Evolutionary conservation across 2,329 filamentous ascomycete genomes (phyloP).

Genomic region (Akanthomyces lecanii): DNA sequence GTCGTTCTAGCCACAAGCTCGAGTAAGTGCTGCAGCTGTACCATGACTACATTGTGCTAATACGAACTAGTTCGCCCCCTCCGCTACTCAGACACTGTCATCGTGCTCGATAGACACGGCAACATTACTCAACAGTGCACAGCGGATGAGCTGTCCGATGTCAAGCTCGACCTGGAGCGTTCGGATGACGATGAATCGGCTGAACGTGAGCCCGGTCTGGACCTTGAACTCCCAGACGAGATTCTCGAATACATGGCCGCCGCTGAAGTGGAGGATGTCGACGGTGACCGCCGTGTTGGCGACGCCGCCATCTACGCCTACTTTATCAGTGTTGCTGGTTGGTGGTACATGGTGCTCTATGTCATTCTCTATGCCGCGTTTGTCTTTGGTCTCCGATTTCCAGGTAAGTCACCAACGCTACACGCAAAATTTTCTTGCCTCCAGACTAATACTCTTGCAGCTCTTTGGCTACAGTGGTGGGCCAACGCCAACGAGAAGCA

Average conservation of each 20-base stretch:
- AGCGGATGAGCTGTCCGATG: slow-evolving; percentile 16
- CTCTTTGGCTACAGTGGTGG: slow-evolving; percentile 28
- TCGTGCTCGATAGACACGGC: slow-evolving; percentile 24
- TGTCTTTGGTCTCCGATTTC: slow-evolving; percentile 23
- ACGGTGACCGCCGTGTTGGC: slow-evolving; percentile 17
- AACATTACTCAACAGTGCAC: slow-evolving; percentile 22
- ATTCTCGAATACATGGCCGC: slow-evolving; percentile 18
- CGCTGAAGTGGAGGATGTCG: slow-evolving; percentile 17
- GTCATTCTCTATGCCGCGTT: slow-evolving; percentile 20
- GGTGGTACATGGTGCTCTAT: slow-evolving; percentile 19
- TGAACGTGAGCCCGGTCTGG: neutral
- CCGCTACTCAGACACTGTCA: slow-evolving; percentile 24
- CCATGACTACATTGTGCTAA: neutral
- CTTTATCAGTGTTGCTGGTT: slow-evolving; percentile 22
- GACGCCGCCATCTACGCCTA: slow-evolving; percentile 22
- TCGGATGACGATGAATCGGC: neutral
- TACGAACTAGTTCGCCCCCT: slow-evolving; percentile 21
- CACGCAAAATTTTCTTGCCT: neutral
- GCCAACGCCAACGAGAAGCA: slow-evolving; percentile 22
- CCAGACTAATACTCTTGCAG: slow-evolving; percentile 15
- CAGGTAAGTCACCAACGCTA: slow-evolving; percentile 17
- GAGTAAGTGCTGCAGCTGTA: slow-evolving; percentile 13
- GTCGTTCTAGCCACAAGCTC: slow-evolving; percentile 28
- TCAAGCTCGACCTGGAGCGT: slow-evolving; percentile 2
- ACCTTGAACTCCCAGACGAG: slow-evolving; percentile 20